Evolutionary conservation across 257 asterid species (phyloP), one percentile per base, ranked within the genome.

Genomic region (Solanum paucissectum): DNA sequence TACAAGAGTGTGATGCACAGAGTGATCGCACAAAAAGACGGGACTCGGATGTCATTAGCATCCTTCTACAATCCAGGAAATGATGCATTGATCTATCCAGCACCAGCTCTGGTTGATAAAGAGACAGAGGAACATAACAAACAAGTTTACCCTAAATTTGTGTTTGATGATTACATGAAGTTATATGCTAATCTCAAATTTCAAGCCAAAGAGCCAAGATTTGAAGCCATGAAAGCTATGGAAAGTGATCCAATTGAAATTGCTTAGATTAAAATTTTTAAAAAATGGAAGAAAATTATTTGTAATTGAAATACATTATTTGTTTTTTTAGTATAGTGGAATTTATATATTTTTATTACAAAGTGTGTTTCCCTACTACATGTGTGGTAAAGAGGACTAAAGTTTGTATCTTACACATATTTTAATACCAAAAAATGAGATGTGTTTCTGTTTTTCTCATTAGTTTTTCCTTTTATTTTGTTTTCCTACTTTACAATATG

Each of bases 191-290:
- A 84, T 1, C 69, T 89, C 8, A 89, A 89, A 49, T 89, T 89
- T 83, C 91, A 89, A 23, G 90, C 90, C 23, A 89, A 89, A 71
- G 91, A 89, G 85, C 91, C 91, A 37, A 89, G 91, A 38, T 89
- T 89, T 87, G 88, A 87, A 85, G 84, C 89, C 36, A 87, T 89
- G 91, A 89, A 89, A 77, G 74, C 71, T 60, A 32, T 81, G 76
- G 88, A 79, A 77, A 76, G 36, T 29, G 83, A 44, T 85, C 83
- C 90, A 88, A 34, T 66, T 64, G 88, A 38, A 29, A 79, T 60
- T 88, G 84, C 62, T 34, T 88, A 72, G 25, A 71, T 9, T 69
- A 69, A 13, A 33, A 44, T 5, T 12, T 9, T 9, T 1, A 1
- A 42, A 76, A 12, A 18, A 8, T 79, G 66, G 37, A 44, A 4